Conservation (phyloP, 2,329 filamentous ascomycete genomes). For the Pseudomassariella vexata region DNA sequence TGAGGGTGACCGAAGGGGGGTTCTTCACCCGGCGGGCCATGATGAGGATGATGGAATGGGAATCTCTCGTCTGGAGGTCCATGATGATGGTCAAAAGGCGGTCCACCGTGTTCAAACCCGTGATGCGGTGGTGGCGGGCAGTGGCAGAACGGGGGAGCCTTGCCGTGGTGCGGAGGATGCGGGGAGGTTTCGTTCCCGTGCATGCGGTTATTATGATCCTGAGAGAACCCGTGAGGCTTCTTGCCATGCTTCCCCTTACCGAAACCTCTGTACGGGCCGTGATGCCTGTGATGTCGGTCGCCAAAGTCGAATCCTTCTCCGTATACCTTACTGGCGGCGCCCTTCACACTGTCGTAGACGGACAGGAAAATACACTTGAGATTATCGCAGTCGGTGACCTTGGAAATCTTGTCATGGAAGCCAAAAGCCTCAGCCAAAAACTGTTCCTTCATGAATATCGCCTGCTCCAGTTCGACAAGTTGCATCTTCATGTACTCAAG, state of each 20-base stretch:
- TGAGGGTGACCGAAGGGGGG: slow-evolving; percentile 8
- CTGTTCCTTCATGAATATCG: slow-evolving; percentile 36
- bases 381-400: slow-evolving; percentile 29
- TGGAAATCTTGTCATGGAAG: slow-evolving; percentile 14
- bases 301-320: slow-evolving; percentile 8
- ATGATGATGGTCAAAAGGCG: slow-evolving; percentile 19
- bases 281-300: slow-evolving; percentile 6
- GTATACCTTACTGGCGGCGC: slow-evolving; percentile 27
- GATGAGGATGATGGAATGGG: slow-evolving; percentile 15
- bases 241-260: slow-evolving; percentile 12
- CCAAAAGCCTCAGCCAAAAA: slow-evolving; percentile 30
- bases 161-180: slow-evolving; percentile 10
- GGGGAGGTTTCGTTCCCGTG: slow-evolving; percentile 20
- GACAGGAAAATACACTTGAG: slow-evolving; percentile 36
- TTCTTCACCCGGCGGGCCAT: slow-evolving; percentile 15
- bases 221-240: slow-evolving; percentile 13
- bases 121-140: slow-evolving; percentile 19
- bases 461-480: slow-evolving; percentile 32
- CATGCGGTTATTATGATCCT: slow-evolving; percentile 16
- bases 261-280: slow-evolving; percentile 1
- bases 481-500: slow-evolving; percentile 36
- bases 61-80: slow-evolving; percentile 13
- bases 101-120: slow-evolving; percentile 11
- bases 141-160: slow-evolving; percentile 19
- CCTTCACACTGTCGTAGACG: slow-evolving; percentile 32